Base-by-base conservation (phyloP, 306 rosid species). In the Argentina anserina region DNA sequence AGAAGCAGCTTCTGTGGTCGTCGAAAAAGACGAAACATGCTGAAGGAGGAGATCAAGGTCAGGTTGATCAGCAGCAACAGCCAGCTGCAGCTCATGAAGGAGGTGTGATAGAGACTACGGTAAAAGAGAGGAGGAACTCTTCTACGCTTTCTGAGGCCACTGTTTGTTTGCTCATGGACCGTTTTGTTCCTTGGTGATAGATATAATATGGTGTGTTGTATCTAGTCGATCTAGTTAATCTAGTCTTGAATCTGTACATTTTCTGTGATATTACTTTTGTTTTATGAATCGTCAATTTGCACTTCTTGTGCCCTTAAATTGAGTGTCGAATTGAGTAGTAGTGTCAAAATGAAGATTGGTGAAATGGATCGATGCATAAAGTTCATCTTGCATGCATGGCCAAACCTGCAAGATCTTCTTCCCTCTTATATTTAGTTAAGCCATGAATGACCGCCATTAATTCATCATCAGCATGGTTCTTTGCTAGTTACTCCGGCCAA, bases 101-200 rank as follows among this genome's bases (percentile, higher is more conserved):
- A 55, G 21, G 63, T 6, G 31, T 10, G 65, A 50, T 62, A 36
- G 43, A 53, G 60, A 28, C 52, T 18, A 13, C 34, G 13, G 47
- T 34, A 39, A 75, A 70, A 58, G 70, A 56, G 45, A 13, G 70
- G 18, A 59, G 23, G 61, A 64, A 39, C 28, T 71, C 81, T 64
- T 73, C 75, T 53, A 65, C 80, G 29, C 75, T 93, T 84, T 93
- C 96, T 8, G 98, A 94, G 56, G 80, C 86, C 36, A 86, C 90
- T 0, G 76, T 91, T 4, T 89, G 79, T 80, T 63, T 94, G 96
- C 87, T 91, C 47, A 89, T 91, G 91, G 96, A 94, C 78, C 90
- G 97, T 1, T 91, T 94, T 69, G 91, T 88, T 15, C 96, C 96
- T 53, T 85, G 87, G 82, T 94, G 85, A 87, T 73, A 33, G 0